Conservation (phyloP, 306 rosid species). For the Trifolium pratense region DNA sequence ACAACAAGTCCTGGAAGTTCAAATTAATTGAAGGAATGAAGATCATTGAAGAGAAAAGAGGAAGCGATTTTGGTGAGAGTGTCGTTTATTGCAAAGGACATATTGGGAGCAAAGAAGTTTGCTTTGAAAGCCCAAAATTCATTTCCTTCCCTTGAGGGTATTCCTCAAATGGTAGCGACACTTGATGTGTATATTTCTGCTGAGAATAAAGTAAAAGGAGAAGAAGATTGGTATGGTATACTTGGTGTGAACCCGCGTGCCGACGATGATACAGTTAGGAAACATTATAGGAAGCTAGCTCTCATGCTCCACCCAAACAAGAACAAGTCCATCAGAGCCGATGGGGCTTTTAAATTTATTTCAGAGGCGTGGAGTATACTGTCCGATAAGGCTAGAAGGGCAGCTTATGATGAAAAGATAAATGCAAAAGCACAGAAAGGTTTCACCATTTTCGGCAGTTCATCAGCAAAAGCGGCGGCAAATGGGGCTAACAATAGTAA, state of each 20-base stretch:
- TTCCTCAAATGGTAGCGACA: conserved; percentile 79
- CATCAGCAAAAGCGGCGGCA: conserved; percentile 57
- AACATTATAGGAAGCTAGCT: conserved; percentile 84
- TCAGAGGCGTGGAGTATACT: conserved; percentile 93
- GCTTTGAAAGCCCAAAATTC: conserved; percentile 81
- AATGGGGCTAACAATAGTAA: conserved; percentile 66
- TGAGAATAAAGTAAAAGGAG: conserved; percentile 71
- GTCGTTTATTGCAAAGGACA: conserved; percentile 55
- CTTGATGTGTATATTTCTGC: conserved; percentile 80
- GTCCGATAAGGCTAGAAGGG: conserved; percentile 69
- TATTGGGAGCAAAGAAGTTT: conserved; percentile 75
- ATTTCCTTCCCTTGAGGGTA: conserved; percentile 81
- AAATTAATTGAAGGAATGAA: conserved; percentile 3
- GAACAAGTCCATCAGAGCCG: conserved; percentile 85
- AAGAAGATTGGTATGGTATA: conserved; percentile 87
- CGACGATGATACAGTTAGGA: conserved; percentile 76
- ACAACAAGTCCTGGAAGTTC: not conserved
- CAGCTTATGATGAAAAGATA: conserved; percentile 65
- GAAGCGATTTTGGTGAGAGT: not conserved
- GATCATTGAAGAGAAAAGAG: conserved; percentile 23
- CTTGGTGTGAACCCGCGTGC: conserved; percentile 73
- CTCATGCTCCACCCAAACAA: conserved; percentile 94
- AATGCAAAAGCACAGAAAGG: conserved; percentile 53
- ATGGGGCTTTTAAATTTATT: conserved; percentile 87
- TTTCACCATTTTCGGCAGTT: conserved; percentile 47